Percentiles rank a stretch among this genome's conserved stretches.
Conservation (phyloP, 1,284 basidiomycete genomes). For the Fomes fomentarius region DNA sequence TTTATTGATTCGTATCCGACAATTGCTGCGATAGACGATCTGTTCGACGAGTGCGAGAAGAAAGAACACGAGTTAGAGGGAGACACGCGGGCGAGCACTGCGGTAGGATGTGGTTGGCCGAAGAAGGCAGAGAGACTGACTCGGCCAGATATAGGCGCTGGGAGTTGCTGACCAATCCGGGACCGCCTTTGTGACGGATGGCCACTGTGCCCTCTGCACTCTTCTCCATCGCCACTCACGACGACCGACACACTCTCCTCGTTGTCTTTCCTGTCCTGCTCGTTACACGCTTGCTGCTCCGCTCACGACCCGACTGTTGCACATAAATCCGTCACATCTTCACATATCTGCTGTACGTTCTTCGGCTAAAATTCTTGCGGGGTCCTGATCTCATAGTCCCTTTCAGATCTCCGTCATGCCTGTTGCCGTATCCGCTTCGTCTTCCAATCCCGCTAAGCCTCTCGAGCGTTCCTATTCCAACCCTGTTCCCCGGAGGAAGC, state of each 20-base stretch:
- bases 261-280: slow-evolving; percentile 9
- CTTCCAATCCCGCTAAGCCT: slow-evolving; percentile 16
- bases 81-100: not conserved
- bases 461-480: slow-evolving; percentile 23
- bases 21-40: not conserved
- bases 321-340: not conserved
- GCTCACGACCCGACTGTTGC: not conserved
- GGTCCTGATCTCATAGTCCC: slow-evolving; percentile 12
- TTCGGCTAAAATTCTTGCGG: slow-evolving; percentile 11
- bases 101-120: slow-evolving; percentile 5
- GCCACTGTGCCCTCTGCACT: slow-evolving; percentile 13
- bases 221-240: slow-evolving; percentile 23
- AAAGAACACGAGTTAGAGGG: not conserved
- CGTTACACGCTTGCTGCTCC: not conserved
- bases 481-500: slow-evolving; percentile 36
- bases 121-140: slow-evolving; percentile 10
- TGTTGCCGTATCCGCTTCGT: slow-evolving; percentile 18
- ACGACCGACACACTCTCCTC: slow-evolving; percentile 10
- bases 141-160: slow-evolving; percentile 10
- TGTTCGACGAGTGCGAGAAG: not conserved
- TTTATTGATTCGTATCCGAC: not conserved
- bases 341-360: slow-evolving; percentile 8
- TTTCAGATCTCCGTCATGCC: slow-evolving; percentile 21
- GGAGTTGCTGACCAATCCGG: slow-evolving; percentile 24
- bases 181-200: slow-evolving; percentile 25